Percentiles rank a stretch among this genome's conserved stretches.
These are phyloP conservation scores for Globisporangium cylindrosporum DNA, from an alignment of 352 stramenopile species.

Conservation along the genomic window DNA sequence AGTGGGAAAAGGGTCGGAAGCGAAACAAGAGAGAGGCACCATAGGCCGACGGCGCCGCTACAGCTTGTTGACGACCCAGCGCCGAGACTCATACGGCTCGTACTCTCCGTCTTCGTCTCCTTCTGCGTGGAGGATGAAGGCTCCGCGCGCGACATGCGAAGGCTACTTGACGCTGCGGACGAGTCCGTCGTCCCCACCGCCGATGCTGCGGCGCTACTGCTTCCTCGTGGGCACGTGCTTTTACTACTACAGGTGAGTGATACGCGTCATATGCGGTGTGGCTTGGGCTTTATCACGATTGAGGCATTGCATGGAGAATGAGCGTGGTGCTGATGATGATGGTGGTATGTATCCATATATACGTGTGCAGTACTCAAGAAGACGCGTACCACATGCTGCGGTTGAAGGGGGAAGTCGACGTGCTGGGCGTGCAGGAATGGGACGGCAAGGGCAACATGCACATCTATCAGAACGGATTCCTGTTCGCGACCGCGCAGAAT, in stretches of 20 bases:
- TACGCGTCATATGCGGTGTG: not conserved
- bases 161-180: conserved; percentile 86
- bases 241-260: conserved; percentile 68
- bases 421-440: conserved; percentile 89
- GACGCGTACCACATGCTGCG: conserved; percentile 89
- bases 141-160: conserved; percentile 75
- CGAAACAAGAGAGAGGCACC: not conserved
- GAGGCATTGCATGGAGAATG: not conserved
- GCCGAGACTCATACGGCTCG: conserved; percentile 12
- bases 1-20: not conserved
- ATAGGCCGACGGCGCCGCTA: conserved; percentile 16
- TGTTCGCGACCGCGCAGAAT: conserved; percentile 86
- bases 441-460: conserved; percentile 91
- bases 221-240: conserved; percentile 87
- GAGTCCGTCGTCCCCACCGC: conserved; percentile 81
- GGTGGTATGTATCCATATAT: not conserved
- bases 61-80: conserved; percentile 15
- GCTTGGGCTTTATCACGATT: not conserved
- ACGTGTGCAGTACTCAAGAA: conserved; percentile 68
- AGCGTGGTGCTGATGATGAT: not conserved
- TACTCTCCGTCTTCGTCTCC: not conserved
- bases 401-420: conserved; percentile 84
- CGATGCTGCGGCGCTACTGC: conserved; percentile 86
- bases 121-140: conserved; percentile 59
- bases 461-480: conserved; percentile 88